A percentile compares a stretch with the other conserved stretches of the same genome.
These are phyloP conservation scores for Talaromyces thailandensis DNA, from an alignment of 495 filamentous ascomycete genomes.

Conservation along the genomic window DNA sequence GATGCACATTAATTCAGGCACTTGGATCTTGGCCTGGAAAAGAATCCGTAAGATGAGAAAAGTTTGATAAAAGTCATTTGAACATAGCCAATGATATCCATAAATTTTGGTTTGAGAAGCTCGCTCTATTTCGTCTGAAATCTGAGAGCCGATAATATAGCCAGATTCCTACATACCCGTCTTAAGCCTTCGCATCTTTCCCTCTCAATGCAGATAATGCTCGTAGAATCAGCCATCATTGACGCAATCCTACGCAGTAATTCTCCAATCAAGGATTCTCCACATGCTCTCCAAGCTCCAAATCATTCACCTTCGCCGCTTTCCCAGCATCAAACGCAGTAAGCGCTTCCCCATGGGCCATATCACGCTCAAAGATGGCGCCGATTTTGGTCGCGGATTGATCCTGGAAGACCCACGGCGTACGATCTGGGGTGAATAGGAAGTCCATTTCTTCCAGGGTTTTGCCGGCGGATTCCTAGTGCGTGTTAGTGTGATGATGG, in stretches of 20 bases:
- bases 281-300: background rate
- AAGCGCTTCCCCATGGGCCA: slow-evolving; percentile 22
- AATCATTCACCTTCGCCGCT: background rate
- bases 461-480: slow-evolving; percentile 15
- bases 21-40: background rate
- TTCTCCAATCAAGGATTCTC: background rate
- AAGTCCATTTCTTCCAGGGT: slow-evolving; percentile 20
- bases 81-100: background rate
- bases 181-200: background rate
- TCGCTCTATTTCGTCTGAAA: background rate
- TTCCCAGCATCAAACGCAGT: slow-evolving; percentile 16
- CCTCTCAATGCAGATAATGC: too few relatives aligned
- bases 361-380: slow-evolving; percentile 22
- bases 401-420: slow-evolving; percentile 17
- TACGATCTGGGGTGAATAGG: slow-evolving; percentile 15
- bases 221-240: too few relatives aligned
- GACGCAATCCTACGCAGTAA: too few relatives aligned
- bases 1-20: background rate
- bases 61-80: background rate
- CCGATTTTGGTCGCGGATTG: slow-evolving; percentile 17
- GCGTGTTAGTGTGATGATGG: background rate
- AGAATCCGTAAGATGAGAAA: background rate
- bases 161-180: background rate
- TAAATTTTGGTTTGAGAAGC: background rate
- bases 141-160: background rate